Evolutionary conservation across 768 basidiomycete species (phyloP).

Genomic region (Collybiopsis confluens): DNA sequence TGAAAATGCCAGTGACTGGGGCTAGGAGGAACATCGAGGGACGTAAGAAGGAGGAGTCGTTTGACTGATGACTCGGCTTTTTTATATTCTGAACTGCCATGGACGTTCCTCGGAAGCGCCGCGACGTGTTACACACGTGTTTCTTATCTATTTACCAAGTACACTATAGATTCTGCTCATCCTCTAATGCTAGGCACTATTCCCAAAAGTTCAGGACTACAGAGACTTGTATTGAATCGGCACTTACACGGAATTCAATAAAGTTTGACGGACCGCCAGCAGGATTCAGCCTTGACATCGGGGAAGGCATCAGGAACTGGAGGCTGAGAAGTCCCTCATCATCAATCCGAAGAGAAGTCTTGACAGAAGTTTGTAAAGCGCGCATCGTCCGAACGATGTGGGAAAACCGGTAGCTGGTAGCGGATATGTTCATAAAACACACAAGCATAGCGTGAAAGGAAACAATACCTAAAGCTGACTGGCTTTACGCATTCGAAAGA

Average conservation of each 20-base stretch:
- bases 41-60: not conserved
- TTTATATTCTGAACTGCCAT: too few relatives aligned
- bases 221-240: not conserved
- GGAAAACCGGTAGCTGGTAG: constrained; percentile 71
- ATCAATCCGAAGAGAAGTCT: constrained; percentile 87
- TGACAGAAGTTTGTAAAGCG: constrained; percentile 79
- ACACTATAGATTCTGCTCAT: too few relatives aligned
- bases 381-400: constrained; percentile 69
- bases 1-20: constrained; percentile 47
- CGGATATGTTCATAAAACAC: not conserved
- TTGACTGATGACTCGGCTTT: too few relatives aligned
- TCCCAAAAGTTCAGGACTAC: constrained; percentile 42
- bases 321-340: constrained; percentile 77
- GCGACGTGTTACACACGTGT: not conserved
- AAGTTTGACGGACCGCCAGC: constrained; percentile 47
- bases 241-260: constrained; percentile 82
- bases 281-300: constrained; percentile 31
- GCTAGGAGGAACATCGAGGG: constrained; percentile 19
- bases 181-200: constrained; percentile 44
- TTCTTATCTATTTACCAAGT: too few relatives aligned
- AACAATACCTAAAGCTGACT: constrained; percentile 65
- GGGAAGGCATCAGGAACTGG: constrained; percentile 82
- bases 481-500: constrained; percentile 74
- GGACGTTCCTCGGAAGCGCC: not conserved
- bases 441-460: not conserved